phyloP scores from a whole-genome alignment of 371 early-diverging fungal genomes.

The Mortierella sp. region DNA sequence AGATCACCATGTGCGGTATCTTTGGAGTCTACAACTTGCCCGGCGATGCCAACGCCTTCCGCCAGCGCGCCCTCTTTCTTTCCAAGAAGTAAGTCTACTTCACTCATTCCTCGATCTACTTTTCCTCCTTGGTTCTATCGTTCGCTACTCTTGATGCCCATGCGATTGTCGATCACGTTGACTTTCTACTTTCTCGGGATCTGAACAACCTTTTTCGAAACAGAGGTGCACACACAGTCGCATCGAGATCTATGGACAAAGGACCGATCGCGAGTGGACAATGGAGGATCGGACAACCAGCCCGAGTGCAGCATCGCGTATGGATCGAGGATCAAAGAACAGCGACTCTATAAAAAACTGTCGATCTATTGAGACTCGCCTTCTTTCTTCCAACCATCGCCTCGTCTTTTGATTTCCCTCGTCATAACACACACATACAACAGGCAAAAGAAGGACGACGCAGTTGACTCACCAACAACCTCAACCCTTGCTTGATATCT shows the following conservation, averaged over 20 bases:
- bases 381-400: no score
- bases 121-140: neutral
- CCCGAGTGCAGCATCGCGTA: neutral
- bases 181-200: neutral
- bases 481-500: neutral
- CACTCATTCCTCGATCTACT: neutral
- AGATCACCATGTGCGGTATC: constrained; percentile 92
- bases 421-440: no score
- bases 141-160: no score
- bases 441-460: neutral
- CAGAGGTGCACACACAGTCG: neutral
- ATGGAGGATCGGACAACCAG: neutral
- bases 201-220: neutral
- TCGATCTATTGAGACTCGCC: neutral
- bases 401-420: no score
- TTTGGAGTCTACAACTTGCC: constrained; percentile 92
- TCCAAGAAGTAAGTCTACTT: constrained; percentile 83
- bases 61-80: constrained; percentile 86
- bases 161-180: neutral
- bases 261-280: neutral
- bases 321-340: neutral
- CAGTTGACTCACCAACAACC: neutral
- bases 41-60: constrained; percentile 81
- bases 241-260: neutral
- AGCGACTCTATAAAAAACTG: neutral